A percentile compares a stretch with the other conserved stretches of the same genome.
Conservation (phyloP, 345 rosid genomes). For the Pistacia vera region DNA sequence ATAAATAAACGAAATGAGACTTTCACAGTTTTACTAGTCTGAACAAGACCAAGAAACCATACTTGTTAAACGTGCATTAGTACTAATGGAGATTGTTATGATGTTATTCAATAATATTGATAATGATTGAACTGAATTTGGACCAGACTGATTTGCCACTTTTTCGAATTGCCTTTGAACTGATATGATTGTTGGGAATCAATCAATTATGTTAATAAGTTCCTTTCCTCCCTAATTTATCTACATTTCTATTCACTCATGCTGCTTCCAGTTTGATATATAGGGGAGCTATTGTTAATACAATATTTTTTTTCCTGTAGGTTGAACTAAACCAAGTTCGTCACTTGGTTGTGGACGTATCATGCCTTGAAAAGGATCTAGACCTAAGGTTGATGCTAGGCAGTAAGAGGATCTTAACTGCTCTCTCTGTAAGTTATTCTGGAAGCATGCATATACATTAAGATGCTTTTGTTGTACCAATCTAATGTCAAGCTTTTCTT, state of each 20-base stretch:
- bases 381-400: slow-evolving; percentile 68
- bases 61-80: not conserved
- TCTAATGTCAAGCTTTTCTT: not conserved
- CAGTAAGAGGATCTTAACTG: slow-evolving; percentile 43
- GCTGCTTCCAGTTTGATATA: not conserved
- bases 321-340: slow-evolving; percentile 46
- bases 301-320: slow-evolving; percentile 32
- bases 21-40: too few species aligned
- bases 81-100: not conserved
- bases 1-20: not conserved
- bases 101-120: not conserved
- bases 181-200: not conserved
- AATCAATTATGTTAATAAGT: too few species aligned
- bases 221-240: too few species aligned
- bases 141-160: not conserved
- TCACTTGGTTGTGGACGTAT: slow-evolving; percentile 57
- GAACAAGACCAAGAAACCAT: not conserved
- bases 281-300: slow-evolving; percentile 7
- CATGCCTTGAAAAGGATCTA: slow-evolving; percentile 61
- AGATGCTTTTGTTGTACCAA: not conserved
- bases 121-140: not conserved
- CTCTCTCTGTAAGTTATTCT: slow-evolving; percentile 44
- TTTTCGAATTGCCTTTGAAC: not conserved
- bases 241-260: too few species aligned
- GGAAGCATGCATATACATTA: not conserved